Conservation (phyloP, 1,284 basidiomycete genomes). For the Sparassis latifolia region DNA sequence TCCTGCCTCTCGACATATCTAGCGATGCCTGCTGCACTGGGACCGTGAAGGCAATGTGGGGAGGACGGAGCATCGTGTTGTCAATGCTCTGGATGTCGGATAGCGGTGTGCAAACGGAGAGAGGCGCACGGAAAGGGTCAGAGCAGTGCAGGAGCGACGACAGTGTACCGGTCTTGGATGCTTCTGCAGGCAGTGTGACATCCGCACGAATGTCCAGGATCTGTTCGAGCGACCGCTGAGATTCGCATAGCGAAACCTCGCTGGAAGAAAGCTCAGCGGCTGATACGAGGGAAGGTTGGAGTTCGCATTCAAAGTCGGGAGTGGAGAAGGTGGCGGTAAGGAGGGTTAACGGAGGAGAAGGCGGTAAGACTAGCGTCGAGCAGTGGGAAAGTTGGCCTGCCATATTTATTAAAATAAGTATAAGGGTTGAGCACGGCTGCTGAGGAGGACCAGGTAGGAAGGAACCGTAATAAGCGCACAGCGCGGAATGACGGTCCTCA, state of each 20-base stretch:
- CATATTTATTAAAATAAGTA: slow-evolving; percentile 6
- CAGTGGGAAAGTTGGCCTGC: slow-evolving; percentile 10
- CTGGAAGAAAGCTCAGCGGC: neutral
- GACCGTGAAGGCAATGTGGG: too few relatives aligned
- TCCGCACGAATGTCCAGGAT: slow-evolving; percentile 7
- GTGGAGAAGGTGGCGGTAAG: neutral
- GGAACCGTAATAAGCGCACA: slow-evolving; percentile 8
- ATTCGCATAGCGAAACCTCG: slow-evolving; percentile 12
- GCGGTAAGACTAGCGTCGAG: neutral
- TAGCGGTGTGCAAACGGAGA: too few relatives aligned
- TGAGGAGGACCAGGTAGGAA: slow-evolving; percentile 12
- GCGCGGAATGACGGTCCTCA: neutral
- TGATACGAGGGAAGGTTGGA: neutral
- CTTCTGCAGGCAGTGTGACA: neutral
- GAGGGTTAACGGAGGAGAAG: neutral
- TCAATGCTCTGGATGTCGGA: too few relatives aligned
- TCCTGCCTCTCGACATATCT: too few relatives aligned
- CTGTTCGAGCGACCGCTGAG: slow-evolving; percentile 9
- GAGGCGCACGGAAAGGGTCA: too few relatives aligned
- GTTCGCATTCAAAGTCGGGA: neutral
- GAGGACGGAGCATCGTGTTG: too few relatives aligned
- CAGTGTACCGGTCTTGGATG: too few relatives aligned
- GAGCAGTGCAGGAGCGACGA: too few relatives aligned
- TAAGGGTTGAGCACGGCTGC: slow-evolving; percentile 6
- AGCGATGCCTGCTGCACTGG: too few relatives aligned